Evolutionary conservation across 2,329 filamentous ascomycete genomes (phyloP), one percentile per base, ranked within the genome.

Genomic region (Ophiostoma australiae): DNA sequence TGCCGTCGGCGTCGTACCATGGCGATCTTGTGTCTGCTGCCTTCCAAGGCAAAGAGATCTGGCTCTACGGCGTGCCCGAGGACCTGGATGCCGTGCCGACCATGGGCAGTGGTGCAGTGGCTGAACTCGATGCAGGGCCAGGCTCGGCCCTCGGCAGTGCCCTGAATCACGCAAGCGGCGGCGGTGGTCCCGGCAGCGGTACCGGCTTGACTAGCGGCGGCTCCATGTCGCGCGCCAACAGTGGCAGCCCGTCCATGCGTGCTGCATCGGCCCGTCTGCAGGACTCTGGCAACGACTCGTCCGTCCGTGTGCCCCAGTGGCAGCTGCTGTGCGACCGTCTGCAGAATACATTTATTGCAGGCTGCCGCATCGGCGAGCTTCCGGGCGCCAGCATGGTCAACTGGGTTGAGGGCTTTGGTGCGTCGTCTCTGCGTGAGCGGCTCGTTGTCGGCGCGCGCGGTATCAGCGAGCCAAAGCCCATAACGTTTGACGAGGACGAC

Each of bases 61-160:
- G 91, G 90, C 79, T 94, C 2, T 94, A 94, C 78, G 91, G 91
- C 35, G 82, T 94, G 37, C 91, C 92, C 1, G 88, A 90, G 76
- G 88, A 91, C 75, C 80, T 93, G 27, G 90, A 91, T 76, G 85
- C 88, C 31, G 79, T 86, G 27, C 83, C 86, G 1, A 84, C 86
- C 37, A 72, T 13, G 35, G 11, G 44, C 61, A 33, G 17, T 35
- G 70, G 61, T n/a, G 70, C 52, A 6, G 44, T 33, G 37, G 27
- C 17, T 3, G 48, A 35, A 17, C 20, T 23, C 7, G 48, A 35
- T 39, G 55, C 55, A 27, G 69, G 58, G 2, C 39, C 37, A 35
- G 52, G 52, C 52, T 55, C 52, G 20, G 52, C 52, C 6, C 52
- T 55, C 3, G 52, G 52, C n/a, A 55, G n/a, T 23, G 58, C 58